Base-by-base conservation (phyloP, 1,284 basidiomycete species). In the Cerioporus squamosus region DNA sequence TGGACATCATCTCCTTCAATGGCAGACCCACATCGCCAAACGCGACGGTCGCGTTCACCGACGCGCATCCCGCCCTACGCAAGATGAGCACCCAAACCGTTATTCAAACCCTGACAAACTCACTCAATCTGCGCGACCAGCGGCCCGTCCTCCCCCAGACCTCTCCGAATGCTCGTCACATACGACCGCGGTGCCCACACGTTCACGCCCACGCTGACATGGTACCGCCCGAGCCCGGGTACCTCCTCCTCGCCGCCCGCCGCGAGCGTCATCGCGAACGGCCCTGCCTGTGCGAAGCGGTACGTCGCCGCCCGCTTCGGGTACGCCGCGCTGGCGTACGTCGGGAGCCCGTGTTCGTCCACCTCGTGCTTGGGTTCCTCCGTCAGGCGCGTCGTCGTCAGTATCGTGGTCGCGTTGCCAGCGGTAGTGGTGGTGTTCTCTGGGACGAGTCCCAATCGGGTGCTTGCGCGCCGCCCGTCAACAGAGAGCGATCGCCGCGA, bases 121-220 rank as follows among this genome's bases (percentile, higher is more conserved):
- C 51, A 71, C 70, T 71, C 68, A n/a, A 71, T 59, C 47, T 64
- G 60, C 14, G 69, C 70, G 29, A 71, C 58, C 10, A 66, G 26
- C 18, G 61, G 57, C 5, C 68, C 70, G 18, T 64, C 62, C 29
- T 65, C 66, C 17, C 43, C 48, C 46, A 55, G 7, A 10, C 68
- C 68, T 42, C 69, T 56, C 44, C 69, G 51, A 14, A 71, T 55
- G 20, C 51, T 68, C 24, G 69, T 70, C 42, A 68, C 61, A 20
- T 55, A 62, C 26, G 55, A 59, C 39, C 53, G 64, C 20, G 69
- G 64, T 63, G 69, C 69, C 68, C 64, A 68, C 31, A 70, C 62
- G 33, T 71, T 67, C 24, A 68, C 61, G 15, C 68, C 66, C 9
- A 69, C 66, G n/a, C 65, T 65, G 40, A 71, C 54, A 49, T 68